Conservation (phyloP, 2,329 filamentous ascomycete genomes). For the Thelonectria blattea region DNA sequence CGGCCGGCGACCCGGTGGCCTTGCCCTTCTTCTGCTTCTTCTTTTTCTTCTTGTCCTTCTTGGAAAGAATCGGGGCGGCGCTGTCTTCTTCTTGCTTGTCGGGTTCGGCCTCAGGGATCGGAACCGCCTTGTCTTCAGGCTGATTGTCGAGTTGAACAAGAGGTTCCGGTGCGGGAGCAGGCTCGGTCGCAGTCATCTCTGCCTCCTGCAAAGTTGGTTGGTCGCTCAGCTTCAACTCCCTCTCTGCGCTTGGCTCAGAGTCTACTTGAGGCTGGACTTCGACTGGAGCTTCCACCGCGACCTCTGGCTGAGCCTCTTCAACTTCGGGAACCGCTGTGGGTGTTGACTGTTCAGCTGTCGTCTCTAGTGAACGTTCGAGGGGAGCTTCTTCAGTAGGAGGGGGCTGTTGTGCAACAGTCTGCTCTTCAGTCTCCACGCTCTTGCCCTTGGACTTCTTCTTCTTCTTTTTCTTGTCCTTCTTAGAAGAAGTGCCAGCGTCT, state of each 20-base stretch:
- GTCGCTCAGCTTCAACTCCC: not conserved
- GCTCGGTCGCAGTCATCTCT: not conserved
- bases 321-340: slow-evolving; percentile 8
- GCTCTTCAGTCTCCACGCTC: not conserved
- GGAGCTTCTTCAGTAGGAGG: not conserved
- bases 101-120: not conserved
- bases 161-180: not conserved
- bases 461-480: slow-evolving; percentile 29
- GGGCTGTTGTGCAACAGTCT: not conserved
- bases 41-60: slow-evolving; percentile 33
- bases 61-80: slow-evolving; percentile 17
- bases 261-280: not conserved
- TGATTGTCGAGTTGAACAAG: not conserved
- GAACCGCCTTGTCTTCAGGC: not conserved
- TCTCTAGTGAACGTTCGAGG: not conserved
- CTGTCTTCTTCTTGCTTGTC: slow-evolving; percentile 22
- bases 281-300: not conserved
- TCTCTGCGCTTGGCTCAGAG: not conserved
- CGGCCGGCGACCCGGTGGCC: not conserved
- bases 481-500: slow-evolving; percentile 9
- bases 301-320: not conserved
- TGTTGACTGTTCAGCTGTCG: slow-evolving; percentile 9
- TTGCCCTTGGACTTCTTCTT: slow-evolving; percentile 21
- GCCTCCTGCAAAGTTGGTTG: slow-evolving; percentile 8
- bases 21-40: slow-evolving; percentile 31